Conservation (phyloP, 1,284 basidiomycete species). For the Austroboletus olivaceoglutinosus region DNA sequence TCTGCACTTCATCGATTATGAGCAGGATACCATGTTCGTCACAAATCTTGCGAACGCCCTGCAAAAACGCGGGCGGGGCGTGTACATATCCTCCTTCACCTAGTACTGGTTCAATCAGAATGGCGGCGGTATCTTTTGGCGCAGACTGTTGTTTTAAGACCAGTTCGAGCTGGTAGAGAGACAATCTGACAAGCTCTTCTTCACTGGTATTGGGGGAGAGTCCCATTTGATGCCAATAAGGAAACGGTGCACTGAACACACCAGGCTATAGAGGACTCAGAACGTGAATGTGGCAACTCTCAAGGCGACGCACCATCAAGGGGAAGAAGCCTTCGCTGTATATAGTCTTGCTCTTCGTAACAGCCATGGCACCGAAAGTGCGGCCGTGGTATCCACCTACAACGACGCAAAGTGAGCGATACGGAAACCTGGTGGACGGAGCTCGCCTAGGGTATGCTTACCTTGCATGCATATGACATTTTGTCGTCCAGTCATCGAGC, state of each 20-base stretch:
- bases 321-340: conserved; percentile 81
- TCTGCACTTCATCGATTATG: conserved; percentile 88
- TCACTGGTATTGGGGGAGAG: conserved; percentile 60
- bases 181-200: conserved; percentile 64
- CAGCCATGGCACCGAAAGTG: conserved; percentile 83
- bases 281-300: background rate
- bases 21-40: conserved; percentile 83
- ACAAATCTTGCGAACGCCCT: conserved; percentile 80
- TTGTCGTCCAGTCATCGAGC: conserved; percentile 73
- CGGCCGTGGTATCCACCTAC: conserved; percentile 82
- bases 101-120: conserved; percentile 89
- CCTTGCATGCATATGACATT: conserved; percentile 92
- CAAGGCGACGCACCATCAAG: conserved; percentile 62
- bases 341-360: conserved; percentile 89
- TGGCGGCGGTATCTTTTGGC: conserved; percentile 86
- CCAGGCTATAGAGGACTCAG: conserved; percentile 58
- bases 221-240: conserved; percentile 90
- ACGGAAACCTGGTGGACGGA: background rate
- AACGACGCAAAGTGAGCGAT: conserved; percentile 2
- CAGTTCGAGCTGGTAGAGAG: conserved; percentile 82
- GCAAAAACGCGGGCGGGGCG: conserved; percentile 78
- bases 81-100: conserved; percentile 96
- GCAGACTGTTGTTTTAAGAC: conserved; percentile 82
- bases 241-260: conserved; percentile 80
- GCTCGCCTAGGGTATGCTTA: conserved; percentile 20